phyloP scores from a whole-genome alignment of 2,329 filamentous ascomycete species.

The Cordyceps farinosa region DNA sequence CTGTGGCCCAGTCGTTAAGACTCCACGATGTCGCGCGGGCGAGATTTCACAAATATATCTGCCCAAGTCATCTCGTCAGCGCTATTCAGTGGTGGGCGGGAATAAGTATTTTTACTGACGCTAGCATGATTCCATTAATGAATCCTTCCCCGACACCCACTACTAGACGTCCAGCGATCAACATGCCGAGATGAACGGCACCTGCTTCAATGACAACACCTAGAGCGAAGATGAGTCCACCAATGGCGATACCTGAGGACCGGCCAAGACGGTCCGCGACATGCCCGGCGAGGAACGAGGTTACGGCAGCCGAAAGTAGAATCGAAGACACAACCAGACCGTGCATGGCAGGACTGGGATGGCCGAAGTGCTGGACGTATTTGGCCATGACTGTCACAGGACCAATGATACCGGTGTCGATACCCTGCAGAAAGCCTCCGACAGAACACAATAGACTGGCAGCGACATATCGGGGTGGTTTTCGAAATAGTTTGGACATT shows the following conservation, averaged over 20 bases:
- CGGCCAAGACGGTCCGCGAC: conserved; percentile 51
- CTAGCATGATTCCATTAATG: conserved; percentile 51
- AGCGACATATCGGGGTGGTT: background rate
- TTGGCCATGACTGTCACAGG: conserved; percentile 11
- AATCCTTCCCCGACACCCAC: conserved; percentile 47
- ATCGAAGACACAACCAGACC: conserved; percentile 59
- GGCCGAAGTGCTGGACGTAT: background rate
- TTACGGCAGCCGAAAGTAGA: conserved; percentile 53
- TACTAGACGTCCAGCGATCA: conserved; percentile 52
- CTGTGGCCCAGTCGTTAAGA: conserved; percentile 50
- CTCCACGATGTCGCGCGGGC: conserved; percentile 46
- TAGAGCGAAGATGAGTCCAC: conserved; percentile 49
- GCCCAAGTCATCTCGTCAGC: background rate
- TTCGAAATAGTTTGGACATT: background rate
- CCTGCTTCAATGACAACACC: conserved; percentile 52
- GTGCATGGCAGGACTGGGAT: conserved; percentile 32
- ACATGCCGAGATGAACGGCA: conserved; percentile 45
- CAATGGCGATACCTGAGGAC: conserved; percentile 29
- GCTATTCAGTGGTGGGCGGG: background rate
- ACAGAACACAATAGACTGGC: background rate
- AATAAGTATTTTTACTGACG: conserved; percentile 45
- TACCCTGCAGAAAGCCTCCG: conserved; percentile 11
- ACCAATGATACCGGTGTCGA: conserved; percentile 22
- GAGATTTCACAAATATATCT: conserved; percentile 60
- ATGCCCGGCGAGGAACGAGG: conserved; percentile 55